Base-by-base conservation (phyloP, 2,329 filamentous ascomycete species). In the Pseudopithomyces maydicus region DNA sequence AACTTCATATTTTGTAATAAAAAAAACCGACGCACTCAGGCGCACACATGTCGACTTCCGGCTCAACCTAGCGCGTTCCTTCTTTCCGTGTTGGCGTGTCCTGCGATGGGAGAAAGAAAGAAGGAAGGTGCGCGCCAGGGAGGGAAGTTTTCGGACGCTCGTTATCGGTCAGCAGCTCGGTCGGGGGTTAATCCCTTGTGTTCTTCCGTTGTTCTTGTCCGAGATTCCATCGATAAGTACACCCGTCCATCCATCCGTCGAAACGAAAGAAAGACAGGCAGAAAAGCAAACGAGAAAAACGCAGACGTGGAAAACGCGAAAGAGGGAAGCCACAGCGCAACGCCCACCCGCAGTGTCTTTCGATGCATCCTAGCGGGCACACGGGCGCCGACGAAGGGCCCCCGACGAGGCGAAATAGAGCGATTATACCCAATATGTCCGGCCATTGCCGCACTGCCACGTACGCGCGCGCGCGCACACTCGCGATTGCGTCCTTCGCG, bases 391-490 rank as follows among this genome's bases (percentile, higher is more conserved):
- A n/a, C n/a, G n/a, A n/a, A n/a, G n/a, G n/a, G n/a, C n/a, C n/a
- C n/a, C n/a, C n/a, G 64, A 63, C 46, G 59, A 65, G 65, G 73
- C 72, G 72, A 76, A 70, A 72, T 48, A 54, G 75, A 78, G 68
- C 76, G 72, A 77, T 70, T 74, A 78, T 78, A 71, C 73, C 75
- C 75, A 72, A 73, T 72, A 73, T 77, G 70, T 74, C 74, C 76
- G 75, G 74, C 71, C 73, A 64, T 74, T 69, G 67, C 66, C 67
- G 68, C 67, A 67, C 36, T 23, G n/a, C n/a, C n/a, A n/a, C n/a
- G n/a, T n/a, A n/a, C n/a, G 61, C 20, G 35, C 35, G 12, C 54
- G 65, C 58, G 56, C 45, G 11, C 20, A 19, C 36, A 33, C 43
- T 23, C 42, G 44, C 63, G 62, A 59, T 56, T 57, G 52, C 52